These are phyloP conservation scores for Trametes hirsuta DNA, from an alignment of 1,284 basidiomycete species.

Conservation along the genomic window DNA sequence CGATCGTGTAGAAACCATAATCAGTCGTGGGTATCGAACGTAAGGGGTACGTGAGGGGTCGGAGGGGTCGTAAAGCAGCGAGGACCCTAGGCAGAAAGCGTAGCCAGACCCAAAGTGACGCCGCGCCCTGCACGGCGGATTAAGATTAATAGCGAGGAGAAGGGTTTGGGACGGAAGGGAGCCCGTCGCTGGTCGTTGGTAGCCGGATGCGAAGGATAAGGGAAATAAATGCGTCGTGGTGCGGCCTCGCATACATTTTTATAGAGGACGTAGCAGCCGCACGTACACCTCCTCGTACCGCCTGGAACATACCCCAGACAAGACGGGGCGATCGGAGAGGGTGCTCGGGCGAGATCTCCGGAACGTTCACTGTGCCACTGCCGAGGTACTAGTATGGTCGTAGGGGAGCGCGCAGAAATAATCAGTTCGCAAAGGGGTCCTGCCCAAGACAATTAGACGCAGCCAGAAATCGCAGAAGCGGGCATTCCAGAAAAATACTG, in stretches of 20 bases:
- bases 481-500: neutral
- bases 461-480: neutral
- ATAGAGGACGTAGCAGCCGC: neutral
- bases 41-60: neutral
- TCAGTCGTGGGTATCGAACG: neutral
- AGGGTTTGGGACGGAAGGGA: constrained; percentile 14
- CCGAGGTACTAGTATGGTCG: neutral
- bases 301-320: constrained; percentile 10
- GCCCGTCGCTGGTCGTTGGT: constrained; percentile 18
- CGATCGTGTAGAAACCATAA: constrained; percentile 2
- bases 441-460: constrained; percentile 14
- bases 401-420: neutral
- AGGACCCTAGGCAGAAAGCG: neutral
- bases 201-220: neutral
- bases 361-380: neutral
- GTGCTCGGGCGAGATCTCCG: constrained; percentile 6
- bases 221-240: constrained; percentile 6
- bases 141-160: constrained; percentile 16
- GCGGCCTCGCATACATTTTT: constrained; percentile 7
- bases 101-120: neutral
- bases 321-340: constrained; percentile 18
- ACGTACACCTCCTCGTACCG: neutral
- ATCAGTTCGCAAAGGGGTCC: constrained; percentile 1
- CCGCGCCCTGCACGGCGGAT: constrained; percentile 22
- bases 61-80: neutral